phyloP scores from a whole-genome alignment of 352 stramenopile genomes.

The Nothophytophthora sp. region DNA sequence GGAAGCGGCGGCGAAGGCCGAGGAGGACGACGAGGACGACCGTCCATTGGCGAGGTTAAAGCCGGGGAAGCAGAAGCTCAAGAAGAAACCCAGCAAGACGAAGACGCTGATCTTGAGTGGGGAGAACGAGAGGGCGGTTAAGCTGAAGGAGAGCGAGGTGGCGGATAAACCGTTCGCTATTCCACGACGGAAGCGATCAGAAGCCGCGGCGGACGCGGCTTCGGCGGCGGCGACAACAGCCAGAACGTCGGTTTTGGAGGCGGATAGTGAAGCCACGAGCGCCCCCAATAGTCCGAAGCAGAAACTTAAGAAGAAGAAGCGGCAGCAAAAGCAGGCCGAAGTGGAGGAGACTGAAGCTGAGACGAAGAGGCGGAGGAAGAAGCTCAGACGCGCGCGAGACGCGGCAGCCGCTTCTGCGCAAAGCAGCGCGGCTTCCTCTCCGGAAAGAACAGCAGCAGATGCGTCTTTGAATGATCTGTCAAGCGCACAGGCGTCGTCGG shows the following conservation, averaged over 20 bases:
- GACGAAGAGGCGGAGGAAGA: conserved; percentile 23
- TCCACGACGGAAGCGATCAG: conserved; percentile 20
- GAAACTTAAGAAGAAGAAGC: conserved; percentile 1
- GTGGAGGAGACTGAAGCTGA: conserved; percentile 19
- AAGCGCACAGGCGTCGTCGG: conserved; percentile 1
- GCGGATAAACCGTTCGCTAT: conserved; percentile 32
- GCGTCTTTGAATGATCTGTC: conserved; percentile 6
- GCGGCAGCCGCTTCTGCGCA: background rate
- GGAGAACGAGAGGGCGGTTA: background rate
- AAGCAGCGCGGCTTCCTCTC: background rate
- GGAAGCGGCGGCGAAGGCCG: conserved; percentile 5
- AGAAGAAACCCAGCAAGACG: background rate
- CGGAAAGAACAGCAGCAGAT: too few species aligned
- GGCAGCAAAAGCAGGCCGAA: conserved; percentile 10
- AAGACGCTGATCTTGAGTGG: too few species aligned
- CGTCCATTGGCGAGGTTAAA: conserved; percentile 4
- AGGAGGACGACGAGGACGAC: conserved; percentile 20
- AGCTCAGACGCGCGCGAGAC: conserved; percentile 6
- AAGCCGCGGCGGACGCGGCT: background rate
- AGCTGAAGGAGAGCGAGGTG: conserved; percentile 1
- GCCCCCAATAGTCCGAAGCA: conserved; percentile 5
- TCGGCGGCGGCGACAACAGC: too few species aligned
- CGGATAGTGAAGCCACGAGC: too few species aligned
- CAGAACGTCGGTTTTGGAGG: too few species aligned
- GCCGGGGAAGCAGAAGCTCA: conserved; percentile 9